Conservation (phyloP, 768 basidiomycete species). For the Naganishia randhawae region DNA sequence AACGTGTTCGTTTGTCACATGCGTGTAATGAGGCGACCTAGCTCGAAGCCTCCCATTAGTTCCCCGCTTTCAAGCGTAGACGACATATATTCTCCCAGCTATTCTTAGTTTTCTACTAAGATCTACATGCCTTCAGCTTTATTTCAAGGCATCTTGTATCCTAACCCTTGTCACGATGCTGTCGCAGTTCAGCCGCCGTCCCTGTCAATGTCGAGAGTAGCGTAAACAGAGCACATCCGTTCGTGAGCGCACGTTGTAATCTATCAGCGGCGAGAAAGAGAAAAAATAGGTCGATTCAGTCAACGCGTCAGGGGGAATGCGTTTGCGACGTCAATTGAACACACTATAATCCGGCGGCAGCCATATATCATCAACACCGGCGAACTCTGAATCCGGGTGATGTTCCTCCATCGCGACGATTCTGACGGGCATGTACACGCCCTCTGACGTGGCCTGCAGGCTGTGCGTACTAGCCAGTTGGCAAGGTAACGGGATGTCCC, state of each 20-base stretch:
- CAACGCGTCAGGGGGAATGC: neutral
- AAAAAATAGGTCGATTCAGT: too few relatives aligned
- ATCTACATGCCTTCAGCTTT: too few relatives aligned
- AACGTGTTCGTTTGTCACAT: too few relatives aligned
- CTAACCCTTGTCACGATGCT: too few relatives aligned
- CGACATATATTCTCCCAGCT: too few relatives aligned
- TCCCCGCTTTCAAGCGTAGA: too few relatives aligned
- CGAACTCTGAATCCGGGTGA: neutral
- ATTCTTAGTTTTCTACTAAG: too few relatives aligned
- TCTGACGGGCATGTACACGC: slow-evolving; percentile 11
- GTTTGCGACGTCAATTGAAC: neutral
- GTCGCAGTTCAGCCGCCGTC: too few relatives aligned
- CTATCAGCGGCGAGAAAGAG: neutral
- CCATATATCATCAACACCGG: neutral
- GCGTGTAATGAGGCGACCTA: too few relatives aligned
- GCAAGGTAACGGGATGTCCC: neutral
- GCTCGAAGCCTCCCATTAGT: too few relatives aligned
- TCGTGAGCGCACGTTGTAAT: too few relatives aligned
- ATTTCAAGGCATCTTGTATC: too few relatives aligned
- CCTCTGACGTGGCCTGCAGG: slow-evolving; percentile 7
- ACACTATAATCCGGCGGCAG: neutral
- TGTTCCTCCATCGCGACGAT: neutral
- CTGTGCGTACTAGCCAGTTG: slow-evolving; percentile 1
- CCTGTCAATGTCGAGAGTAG: slow-evolving; percentile 5
- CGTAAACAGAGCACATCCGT: slow-evolving; percentile 5